Base-by-base conservation (phyloP, 352 stramenopile species). In the Pythium utonaiense region DNA sequence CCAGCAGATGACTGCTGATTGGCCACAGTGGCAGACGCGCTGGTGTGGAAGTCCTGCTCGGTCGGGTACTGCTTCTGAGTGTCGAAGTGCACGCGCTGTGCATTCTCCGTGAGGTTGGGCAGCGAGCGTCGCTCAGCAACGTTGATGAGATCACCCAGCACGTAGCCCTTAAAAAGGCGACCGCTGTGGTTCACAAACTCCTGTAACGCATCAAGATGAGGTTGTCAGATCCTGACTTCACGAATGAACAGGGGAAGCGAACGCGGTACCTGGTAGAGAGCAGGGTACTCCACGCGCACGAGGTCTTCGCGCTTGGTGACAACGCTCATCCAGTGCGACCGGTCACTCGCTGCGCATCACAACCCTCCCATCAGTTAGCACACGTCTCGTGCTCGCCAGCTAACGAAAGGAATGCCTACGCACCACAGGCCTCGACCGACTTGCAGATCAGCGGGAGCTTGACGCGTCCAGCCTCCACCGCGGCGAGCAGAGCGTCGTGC, bases 281-380 rank as follows among this genome's bases (percentile, higher is more conserved):
- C 61, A 2, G 85, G 79, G 36, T 77, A 79, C 31, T 86, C 69
- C 25, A 88, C 60, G 45, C 77, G 73, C 38, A 71, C 34, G 22
- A 95, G 62, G 47, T 95, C 81, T 21, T 77, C 70, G 14, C 66
- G 63, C 64, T 83, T 78, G 6, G 85, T 88, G 50, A 93, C 71
- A 50, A 95, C 81, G 53, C 75, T 88, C 85, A 95, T 95, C 69
- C 86, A 74, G 57, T 95, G 85, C 36, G 85, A 95, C 7, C 77
- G 78, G 6, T 93, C 79, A 31, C 83, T 93, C 2, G 75, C 85
- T 95, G 45, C 61, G 9, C 49, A 40, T 16, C 7, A 36, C 3
- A 55, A n/a, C n/a, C n/a, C n/a, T n/a, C n/a, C n/a, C n/a, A n/a
- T n/a, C n/a, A n/a, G n/a, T n/a, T n/a, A n/a, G n/a, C n/a, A n/a